These are phyloP conservation scores for Acanthamoeba quina DNA, from an alignment of 208 protist genomes.

Conservation along the genomic window DNA sequence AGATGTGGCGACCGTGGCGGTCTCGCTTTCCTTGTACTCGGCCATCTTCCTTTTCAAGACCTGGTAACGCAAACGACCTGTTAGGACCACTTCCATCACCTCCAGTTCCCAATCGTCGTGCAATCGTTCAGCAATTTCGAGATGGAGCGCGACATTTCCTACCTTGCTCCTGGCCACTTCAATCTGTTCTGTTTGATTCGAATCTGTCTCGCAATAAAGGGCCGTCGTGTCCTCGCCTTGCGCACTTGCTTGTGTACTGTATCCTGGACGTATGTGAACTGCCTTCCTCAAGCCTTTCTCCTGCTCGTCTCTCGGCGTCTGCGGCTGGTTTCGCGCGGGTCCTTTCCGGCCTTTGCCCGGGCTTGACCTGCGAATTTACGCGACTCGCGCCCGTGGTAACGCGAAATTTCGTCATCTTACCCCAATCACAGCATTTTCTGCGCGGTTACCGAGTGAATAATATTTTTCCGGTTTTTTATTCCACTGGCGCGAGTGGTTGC, in stretches of 20 bases:
- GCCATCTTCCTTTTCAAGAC: background rate
- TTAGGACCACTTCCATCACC: too few species aligned
- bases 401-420: background rate
- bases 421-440: background rate
- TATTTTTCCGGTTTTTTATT: background rate
- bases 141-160: background rate
- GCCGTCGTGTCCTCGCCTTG: too few species aligned
- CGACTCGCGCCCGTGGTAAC: background rate
- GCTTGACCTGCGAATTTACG: constrained; percentile 5
- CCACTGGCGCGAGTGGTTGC: too few species aligned
- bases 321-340: background rate
- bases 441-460: background rate
- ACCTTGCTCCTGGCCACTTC: background rate
- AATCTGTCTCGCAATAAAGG: too few species aligned
- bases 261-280: too few species aligned
- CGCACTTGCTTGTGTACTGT: too few species aligned
- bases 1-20: background rate
- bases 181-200: too few species aligned
- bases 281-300: too few species aligned
- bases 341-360: background rate
- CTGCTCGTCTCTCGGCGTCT: background rate
- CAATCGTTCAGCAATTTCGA: too few species aligned
- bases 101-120: too few species aligned
- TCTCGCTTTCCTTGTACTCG: background rate
- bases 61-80: too few species aligned